Percentiles rank a stretch among this genome's conserved stretches.
These are phyloP conservation scores for Alternaria consortialis DNA, from an alignment of 2,329 filamentous ascomycete species.

Conservation along the genomic window DNA sequence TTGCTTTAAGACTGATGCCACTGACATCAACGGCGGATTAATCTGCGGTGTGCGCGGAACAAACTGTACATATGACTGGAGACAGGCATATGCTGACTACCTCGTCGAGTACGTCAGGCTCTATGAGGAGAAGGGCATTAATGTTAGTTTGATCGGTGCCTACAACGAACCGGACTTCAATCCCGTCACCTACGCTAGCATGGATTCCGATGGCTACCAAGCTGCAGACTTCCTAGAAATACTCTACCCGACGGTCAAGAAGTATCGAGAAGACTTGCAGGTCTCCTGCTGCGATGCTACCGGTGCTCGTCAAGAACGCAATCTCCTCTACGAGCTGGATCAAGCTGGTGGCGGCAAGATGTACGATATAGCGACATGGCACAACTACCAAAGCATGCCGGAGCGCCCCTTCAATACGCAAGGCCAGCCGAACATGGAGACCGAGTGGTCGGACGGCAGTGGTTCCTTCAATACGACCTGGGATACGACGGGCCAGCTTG, in stretches of 20 bases:
- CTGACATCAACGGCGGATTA: no score
- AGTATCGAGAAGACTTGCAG: slow-evolving; percentile 40
- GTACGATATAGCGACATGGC: slow-evolving; percentile 51
- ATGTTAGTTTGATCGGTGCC: slow-evolving; percentile 31
- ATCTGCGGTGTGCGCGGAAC: no score
- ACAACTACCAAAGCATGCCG: slow-evolving; percentile 54
- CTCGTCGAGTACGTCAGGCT: no score
- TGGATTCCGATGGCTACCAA: slow-evolving; percentile 57
- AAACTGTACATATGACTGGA: no score
- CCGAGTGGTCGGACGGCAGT: slow-evolving; percentile 59
- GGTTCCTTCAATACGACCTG: slow-evolving; percentile 50
- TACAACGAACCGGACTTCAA: slow-evolving; percentile 55
- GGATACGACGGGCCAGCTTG: slow-evolving; percentile 56
- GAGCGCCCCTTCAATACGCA: slow-evolving; percentile 52
- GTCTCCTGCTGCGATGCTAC: slow-evolving; percentile 56
- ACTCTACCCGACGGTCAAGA: slow-evolving; percentile 51
- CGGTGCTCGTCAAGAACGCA: slow-evolving; percentile 31
- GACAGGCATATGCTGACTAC: no score
- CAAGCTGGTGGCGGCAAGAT: slow-evolving; percentile 46
- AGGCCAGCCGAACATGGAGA: slow-evolving; percentile 58
- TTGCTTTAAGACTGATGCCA: no score
- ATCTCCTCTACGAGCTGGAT: slow-evolving; percentile 36
- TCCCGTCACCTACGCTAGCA: slow-evolving; percentile 53
- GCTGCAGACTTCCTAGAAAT: slow-evolving; percentile 60
- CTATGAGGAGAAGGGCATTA: no score